These are phyloP conservation scores for Ophiosphaerella narmari DNA, from an alignment of 2,329 filamentous ascomycete species.

Conservation along the genomic window DNA sequence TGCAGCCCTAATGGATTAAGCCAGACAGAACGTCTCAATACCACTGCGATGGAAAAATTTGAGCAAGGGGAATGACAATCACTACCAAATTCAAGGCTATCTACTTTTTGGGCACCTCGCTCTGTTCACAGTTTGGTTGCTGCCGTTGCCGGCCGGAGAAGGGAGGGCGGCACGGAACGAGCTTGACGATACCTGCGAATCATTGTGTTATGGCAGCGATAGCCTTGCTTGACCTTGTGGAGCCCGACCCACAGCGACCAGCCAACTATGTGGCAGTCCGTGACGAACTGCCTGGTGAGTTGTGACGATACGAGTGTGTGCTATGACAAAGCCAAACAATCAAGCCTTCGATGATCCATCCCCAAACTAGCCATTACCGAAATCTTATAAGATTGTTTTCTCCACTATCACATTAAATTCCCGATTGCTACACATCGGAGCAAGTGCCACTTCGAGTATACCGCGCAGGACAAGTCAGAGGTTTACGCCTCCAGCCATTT, in stretches of 20 bases:
- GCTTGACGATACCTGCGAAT: conserved; percentile 26
- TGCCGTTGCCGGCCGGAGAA: conserved; percentile 24
- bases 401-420: background rate
- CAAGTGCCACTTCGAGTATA: background rate
- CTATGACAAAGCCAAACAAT: background rate
- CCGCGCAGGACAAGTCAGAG: background rate
- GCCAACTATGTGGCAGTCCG: conserved; percentile 11
- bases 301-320: conserved; percentile 5
- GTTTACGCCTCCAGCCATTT: too few species aligned
- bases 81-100: background rate
- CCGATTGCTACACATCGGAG: background rate
- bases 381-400: background rate
- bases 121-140: conserved; percentile 14
- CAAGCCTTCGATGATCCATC: background rate
- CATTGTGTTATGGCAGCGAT: conserved; percentile 16
- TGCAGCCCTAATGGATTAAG: background rate
- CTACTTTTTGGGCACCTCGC: background rate
- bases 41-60: conserved; percentile 14
- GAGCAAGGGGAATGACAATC: conserved; percentile 12
- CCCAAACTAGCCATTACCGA: background rate
- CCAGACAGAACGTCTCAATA: conserved; percentile 14
- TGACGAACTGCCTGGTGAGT: conserved; percentile 5
- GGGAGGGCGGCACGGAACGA: conserved; percentile 40
- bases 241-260: conserved; percentile 27
- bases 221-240: conserved; percentile 23